Conservation (phyloP, 495 filamentous ascomycete species). For the Daldinia decipiens region DNA sequence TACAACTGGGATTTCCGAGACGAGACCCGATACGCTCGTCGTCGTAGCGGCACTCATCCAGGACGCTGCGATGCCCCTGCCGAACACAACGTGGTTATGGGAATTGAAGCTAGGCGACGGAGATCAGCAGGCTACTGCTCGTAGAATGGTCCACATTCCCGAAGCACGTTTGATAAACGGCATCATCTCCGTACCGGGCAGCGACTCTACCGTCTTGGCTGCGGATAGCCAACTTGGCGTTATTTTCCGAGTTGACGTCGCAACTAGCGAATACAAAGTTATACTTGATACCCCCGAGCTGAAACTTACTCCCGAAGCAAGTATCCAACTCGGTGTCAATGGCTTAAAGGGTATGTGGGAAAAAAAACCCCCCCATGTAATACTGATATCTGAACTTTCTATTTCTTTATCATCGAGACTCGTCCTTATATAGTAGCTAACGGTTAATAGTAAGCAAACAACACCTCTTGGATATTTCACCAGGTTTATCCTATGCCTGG, state of each 20-base stretch:
- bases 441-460: background rate
- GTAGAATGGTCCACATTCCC: slow-evolving; percentile 21
- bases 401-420: background rate
- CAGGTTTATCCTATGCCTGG: too few relatives aligned
- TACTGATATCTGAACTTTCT: background rate
- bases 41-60: slow-evolving; percentile 40
- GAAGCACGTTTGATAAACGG: slow-evolving; percentile 48
- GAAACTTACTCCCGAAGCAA: slow-evolving; percentile 1
- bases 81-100: slow-evolving; percentile 21
- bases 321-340: slow-evolving; percentile 47
- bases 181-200: slow-evolving; percentile 44
- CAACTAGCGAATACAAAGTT: slow-evolving; percentile 44
- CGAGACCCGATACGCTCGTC: slow-evolving; percentile 45
- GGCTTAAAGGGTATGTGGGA: slow-evolving; percentile 39
- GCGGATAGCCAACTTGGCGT: slow-evolving; percentile 49
- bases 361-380: background rate
- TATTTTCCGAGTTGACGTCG: slow-evolving; percentile 51
- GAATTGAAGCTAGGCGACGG: slow-evolving; percentile 11
- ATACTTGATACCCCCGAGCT: slow-evolving; percentile 44
- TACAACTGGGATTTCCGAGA: slow-evolving; percentile 49
- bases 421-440: background rate
- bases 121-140: background rate
- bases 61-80: slow-evolving; percentile 3
- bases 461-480: too few relatives aligned
- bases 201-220: slow-evolving; percentile 43